Evolutionary conservation across 2,329 filamentous ascomycete genomes (phyloP).

Genomic region (Lanzia echinophila): DNA sequence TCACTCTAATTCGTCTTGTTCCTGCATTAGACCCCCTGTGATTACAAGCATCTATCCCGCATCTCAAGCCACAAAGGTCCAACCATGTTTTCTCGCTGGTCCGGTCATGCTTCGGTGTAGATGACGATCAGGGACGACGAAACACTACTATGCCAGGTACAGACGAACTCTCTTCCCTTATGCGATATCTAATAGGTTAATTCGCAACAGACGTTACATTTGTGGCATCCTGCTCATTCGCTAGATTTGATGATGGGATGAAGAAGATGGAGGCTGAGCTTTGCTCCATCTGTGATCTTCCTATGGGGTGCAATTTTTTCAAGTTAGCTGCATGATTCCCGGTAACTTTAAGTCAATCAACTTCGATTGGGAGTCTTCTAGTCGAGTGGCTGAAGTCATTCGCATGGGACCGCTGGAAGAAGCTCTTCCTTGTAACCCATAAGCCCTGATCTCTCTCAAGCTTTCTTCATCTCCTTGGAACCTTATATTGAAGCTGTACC

Average conservation of each 20-base stretch:
- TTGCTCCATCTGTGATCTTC: background rate
- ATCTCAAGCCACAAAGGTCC: background rate
- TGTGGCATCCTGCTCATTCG: background rate
- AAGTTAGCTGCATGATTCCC: too few relatives aligned
- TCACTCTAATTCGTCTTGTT: background rate
- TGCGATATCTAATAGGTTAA: slow-evolving; percentile 1
- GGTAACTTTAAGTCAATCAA: background rate
- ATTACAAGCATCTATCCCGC: background rate
- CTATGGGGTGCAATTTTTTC: too few relatives aligned
- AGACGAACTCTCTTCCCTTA: background rate
- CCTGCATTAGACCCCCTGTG: slow-evolving; percentile 1
- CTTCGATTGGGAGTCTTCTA: background rate
- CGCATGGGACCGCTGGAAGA: slow-evolving; percentile 8
- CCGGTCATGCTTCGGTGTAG: slow-evolving; percentile 6
- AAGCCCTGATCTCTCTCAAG: background rate
- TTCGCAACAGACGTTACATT: background rate
- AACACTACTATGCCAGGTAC: slow-evolving; percentile 1
- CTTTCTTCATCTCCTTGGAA: slow-evolving; percentile 18
- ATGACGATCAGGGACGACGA: slow-evolving; percentile 2
- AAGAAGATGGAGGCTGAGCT: background rate
- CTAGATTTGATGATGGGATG: background rate
- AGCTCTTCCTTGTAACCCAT: slow-evolving; percentile 2
- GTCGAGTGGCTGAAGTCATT: background rate
- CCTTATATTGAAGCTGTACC: slow-evolving; percentile 14
- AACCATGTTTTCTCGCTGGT: slow-evolving; percentile 4